Conservation (phyloP, 371 early-diverging fungal species). For the Smittium mucronatum region DNA sequence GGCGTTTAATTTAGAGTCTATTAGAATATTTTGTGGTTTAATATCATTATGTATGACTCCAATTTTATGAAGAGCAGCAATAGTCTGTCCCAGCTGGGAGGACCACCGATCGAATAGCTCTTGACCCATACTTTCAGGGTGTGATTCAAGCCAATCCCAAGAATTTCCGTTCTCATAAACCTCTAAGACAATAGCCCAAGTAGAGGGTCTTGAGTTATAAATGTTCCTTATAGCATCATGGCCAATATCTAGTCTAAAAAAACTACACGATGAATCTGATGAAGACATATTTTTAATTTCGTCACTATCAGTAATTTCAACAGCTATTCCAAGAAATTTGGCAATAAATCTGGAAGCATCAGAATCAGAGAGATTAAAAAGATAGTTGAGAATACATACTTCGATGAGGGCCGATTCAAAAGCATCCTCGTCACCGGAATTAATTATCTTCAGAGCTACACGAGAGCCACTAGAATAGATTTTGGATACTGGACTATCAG, state of each 20-base stretch:
- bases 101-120: conserved; percentile 49
- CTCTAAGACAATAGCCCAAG: conserved; percentile 48
- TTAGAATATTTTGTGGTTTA: conserved; percentile 72
- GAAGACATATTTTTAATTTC: background rate
- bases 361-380: background rate
- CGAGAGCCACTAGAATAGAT: background rate
- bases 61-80: conserved; percentile 45
- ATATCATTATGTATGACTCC: conserved; percentile 75
- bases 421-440: conserved; percentile 27
- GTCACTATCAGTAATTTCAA: background rate
- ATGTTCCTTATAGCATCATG: conserved; percentile 5
- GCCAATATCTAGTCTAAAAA: conserved; percentile 12
- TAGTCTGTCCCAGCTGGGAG: conserved; percentile 48
- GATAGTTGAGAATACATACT: conserved; percentile 23
- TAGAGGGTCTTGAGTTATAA: background rate
- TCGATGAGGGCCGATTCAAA: conserved; percentile 30
- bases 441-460: conserved; percentile 26
- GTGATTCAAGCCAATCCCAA: conserved; percentile 46
- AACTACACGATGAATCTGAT: background rate
- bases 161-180: conserved; percentile 43
- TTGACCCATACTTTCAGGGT: conserved; percentile 39
- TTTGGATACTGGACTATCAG: too few species aligned
- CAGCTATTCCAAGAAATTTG: conserved; percentile 5
- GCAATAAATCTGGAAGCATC: background rate
- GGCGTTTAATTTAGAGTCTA: conserved; percentile 33